Evolutionary conservation across 129 eudicot species (phyloP).

Genomic region (carrot (Daucus carota)): DNA sequence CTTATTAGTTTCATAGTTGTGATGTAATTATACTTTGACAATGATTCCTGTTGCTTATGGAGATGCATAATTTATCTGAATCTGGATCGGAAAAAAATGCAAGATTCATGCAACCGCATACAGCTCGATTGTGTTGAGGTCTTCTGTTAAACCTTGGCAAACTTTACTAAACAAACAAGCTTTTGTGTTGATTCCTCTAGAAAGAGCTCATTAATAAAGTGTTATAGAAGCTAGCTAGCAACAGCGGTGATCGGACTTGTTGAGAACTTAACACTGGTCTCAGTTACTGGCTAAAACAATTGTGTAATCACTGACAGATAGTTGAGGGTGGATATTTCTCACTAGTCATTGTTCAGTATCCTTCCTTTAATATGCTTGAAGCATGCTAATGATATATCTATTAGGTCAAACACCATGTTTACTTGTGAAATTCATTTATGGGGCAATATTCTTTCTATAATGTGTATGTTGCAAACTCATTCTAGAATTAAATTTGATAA

Average conservation of each 20-base stretch:
- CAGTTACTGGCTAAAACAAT: not conserved
- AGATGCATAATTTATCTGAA: not conserved
- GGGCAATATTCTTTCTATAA: not conserved
- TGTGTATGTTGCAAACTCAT: not conserved
- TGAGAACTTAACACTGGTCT: not conserved
- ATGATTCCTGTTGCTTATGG: not conserved
- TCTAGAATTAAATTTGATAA: not conserved
- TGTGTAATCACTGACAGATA: not conserved
- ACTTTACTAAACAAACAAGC: not conserved
- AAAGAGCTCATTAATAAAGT: no score
- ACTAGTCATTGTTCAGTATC: not conserved
- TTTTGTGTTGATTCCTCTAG: not conserved
- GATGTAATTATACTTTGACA: not conserved
- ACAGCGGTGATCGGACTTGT: not conserved
- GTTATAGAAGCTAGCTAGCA: no score
- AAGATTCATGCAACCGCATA: not conserved
- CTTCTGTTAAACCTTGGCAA: not conserved
- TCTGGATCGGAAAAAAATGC: not conserved
- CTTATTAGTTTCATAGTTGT: not conserved
- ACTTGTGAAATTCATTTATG: not conserved
- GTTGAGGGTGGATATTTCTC: not conserved
- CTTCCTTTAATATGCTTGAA: not conserved
- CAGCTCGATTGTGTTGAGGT: not conserved
- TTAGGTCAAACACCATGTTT: not conserved
- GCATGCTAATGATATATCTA: not conserved